phyloP scores from a whole-genome alignment of 306 rosid genomes.

The Elaeagnus macrophylla region DNA sequence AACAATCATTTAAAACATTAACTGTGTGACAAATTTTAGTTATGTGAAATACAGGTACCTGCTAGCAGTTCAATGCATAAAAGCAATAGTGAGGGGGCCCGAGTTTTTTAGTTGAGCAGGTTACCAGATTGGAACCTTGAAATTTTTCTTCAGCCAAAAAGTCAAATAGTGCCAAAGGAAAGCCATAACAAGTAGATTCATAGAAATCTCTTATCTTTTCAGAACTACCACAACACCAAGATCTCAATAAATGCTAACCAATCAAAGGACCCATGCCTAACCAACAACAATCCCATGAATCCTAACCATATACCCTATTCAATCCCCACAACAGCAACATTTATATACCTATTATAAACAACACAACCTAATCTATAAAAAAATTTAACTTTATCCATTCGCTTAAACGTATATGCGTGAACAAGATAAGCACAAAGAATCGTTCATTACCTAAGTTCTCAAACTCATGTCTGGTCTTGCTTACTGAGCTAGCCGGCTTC shows the following conservation, averaged over 20 bases:
- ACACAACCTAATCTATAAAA: background rate
- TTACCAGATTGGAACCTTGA: conserved; percentile 23
- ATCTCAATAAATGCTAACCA: conserved; percentile 43
- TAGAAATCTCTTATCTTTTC: conserved; percentile 47
- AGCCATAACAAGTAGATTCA: conserved; percentile 46
- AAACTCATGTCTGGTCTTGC: conserved; percentile 62
- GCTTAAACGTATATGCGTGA: background rate
- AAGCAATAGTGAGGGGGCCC: no score
- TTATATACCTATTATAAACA: conserved; percentile 16
- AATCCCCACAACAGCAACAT: conserved; percentile 1
- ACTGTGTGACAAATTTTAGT: no score
- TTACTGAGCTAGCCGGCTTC: conserved; percentile 64
- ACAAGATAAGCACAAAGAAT: background rate
- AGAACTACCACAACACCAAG: conserved; percentile 33
- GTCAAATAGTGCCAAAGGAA: conserved; percentile 35
- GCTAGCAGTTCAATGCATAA: no score
- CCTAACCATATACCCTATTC: conserved; percentile 15
- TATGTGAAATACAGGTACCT: no score
- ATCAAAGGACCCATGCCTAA: conserved; percentile 70
- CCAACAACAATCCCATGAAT: conserved; percentile 31
- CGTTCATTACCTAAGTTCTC: conserved; percentile 64
- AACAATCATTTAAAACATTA: no score
- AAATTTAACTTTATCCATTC: background rate
- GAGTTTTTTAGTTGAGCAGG: no score
- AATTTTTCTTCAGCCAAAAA: conserved; percentile 25